A percentile compares a stretch with the other conserved stretches of the same genome.
phyloP scores from a whole-genome alignment of 345 rosid species.

The Hibiscus tridactylites region DNA sequence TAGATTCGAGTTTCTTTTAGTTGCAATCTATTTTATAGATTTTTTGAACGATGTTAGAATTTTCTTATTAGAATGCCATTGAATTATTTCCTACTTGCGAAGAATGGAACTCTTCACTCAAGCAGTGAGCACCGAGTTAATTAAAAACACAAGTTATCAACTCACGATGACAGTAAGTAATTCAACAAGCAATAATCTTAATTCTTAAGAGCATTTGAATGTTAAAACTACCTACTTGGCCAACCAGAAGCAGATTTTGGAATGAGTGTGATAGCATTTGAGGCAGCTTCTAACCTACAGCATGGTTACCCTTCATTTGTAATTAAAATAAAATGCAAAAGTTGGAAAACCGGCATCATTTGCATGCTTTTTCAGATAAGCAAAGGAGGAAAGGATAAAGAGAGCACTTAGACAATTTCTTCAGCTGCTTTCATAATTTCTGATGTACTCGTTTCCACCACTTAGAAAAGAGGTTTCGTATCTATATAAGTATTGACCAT shows the following conservation, averaged over 20 bases:
- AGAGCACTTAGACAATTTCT: constrained; percentile 73
- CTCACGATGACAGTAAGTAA: background rate
- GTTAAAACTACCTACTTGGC: constrained; percentile 40
- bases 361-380: background rate
- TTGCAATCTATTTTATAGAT: no score
- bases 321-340: background rate
- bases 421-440: constrained; percentile 78
- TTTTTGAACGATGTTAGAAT: no score
- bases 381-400: constrained; percentile 7
- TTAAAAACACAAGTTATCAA: background rate
- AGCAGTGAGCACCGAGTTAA: background rate
- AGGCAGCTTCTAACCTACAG: constrained; percentile 76
- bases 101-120: background rate
- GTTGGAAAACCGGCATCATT: background rate
- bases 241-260: constrained; percentile 72
- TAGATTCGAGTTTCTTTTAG: no score
- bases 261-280: constrained; percentile 57
- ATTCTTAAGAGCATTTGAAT: background rate
- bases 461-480: constrained; percentile 16
- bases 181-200: no score
- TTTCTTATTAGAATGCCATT: no score
- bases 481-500: background rate
- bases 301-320: background rate
- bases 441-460: constrained; percentile 73
- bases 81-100: background rate